A percentile compares a stretch with the other conserved stretches of the same genome.
phyloP scores from a whole-genome alignment of 768 basidiomycete species.

The Dendrothele bispora region DNA sequence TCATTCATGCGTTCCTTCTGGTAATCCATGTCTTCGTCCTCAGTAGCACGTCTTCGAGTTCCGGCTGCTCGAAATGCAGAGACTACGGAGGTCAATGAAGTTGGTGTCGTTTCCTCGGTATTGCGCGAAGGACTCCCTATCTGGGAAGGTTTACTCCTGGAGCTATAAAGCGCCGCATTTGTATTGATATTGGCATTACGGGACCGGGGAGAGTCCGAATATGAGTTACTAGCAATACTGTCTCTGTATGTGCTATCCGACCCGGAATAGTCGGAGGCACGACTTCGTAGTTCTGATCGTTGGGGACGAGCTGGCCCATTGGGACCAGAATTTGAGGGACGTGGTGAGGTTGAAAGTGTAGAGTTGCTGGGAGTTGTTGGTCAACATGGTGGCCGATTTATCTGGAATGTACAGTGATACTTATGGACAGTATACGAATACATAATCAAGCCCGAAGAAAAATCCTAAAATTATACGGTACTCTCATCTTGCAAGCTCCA shows the following conservation, averaged over 20 bases:
- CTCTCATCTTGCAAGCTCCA: no score
- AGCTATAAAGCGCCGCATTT: no score
- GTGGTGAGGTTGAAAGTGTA: constrained; percentile 22
- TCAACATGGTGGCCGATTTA: constrained; percentile 53
- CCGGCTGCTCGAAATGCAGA: constrained; percentile 73
- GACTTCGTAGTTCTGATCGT: constrained; percentile 63
- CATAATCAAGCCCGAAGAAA: constrained; percentile 52
- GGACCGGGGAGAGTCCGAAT: constrained; percentile 19
- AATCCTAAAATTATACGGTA: no score
- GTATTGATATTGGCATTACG: constrained; percentile 26
- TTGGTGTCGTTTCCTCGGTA: constrained; percentile 40
- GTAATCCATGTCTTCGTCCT: constrained; percentile 54
- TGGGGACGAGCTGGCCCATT: constrained; percentile 63
- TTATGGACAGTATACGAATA: constrained; percentile 58
- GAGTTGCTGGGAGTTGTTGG: constrained; percentile 53
- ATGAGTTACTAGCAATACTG: constrained; percentile 38
- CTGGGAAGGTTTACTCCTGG: no score
- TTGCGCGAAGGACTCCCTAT: no score
- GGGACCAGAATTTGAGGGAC: constrained; percentile 38
- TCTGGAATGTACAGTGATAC: constrained; percentile 56
- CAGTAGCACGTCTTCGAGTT: constrained; percentile 53
- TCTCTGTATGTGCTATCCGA: constrained; percentile 47
- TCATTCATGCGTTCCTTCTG: constrained; percentile 60
- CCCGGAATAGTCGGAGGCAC: constrained; percentile 51
- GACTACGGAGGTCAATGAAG: constrained; percentile 54